Evolutionary conservation across 2,329 filamentous ascomycete species (phyloP).

Genomic region (Tolypocladium album): DNA sequence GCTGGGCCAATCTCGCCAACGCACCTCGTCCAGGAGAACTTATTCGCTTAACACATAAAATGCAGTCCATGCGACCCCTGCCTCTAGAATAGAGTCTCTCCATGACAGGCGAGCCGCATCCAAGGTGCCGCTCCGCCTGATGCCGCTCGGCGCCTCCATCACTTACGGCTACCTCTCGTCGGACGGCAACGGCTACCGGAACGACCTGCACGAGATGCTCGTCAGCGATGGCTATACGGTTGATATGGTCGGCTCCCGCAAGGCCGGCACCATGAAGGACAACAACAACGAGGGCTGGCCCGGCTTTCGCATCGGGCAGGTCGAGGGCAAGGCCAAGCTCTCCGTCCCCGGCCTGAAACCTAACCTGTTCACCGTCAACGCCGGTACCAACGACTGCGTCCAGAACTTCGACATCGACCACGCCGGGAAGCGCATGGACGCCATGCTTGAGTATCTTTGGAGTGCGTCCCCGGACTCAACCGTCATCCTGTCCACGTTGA

Average conservation of each 20-base stretch:
- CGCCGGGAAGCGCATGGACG: constrained; percentile 20
- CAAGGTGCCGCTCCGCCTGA: constrained; percentile 26
- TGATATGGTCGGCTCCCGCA: constrained; percentile 17
- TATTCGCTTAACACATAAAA: no score
- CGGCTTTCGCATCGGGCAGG: constrained; percentile 27
- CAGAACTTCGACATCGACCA: constrained; percentile 18
- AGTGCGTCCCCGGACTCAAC: constrained; percentile 17
- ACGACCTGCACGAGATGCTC: constrained; percentile 19
- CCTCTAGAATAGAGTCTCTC: neutral
- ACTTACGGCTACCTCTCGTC: constrained; percentile 24
- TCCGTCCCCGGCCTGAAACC: constrained; percentile 21
- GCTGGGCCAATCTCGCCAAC: neutral
- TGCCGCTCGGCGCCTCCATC: constrained; percentile 33
- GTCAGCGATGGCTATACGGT: constrained; percentile 19
- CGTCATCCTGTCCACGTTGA: constrained; percentile 27
- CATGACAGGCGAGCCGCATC: neutral
- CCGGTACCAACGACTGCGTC: constrained; percentile 31
- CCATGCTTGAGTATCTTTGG: constrained; percentile 25
- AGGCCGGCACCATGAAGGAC: constrained; percentile 26
- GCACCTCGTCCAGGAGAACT: neutral
- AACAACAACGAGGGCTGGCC: constrained; percentile 35
- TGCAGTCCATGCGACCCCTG: neutral
- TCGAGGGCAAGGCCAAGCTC: constrained; percentile 19
- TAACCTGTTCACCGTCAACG: constrained; percentile 30
- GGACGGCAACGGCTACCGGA: constrained; percentile 28